phyloP scores from a whole-genome alignment of 345 rosid genomes.

The Physaria fendleri region DNA sequence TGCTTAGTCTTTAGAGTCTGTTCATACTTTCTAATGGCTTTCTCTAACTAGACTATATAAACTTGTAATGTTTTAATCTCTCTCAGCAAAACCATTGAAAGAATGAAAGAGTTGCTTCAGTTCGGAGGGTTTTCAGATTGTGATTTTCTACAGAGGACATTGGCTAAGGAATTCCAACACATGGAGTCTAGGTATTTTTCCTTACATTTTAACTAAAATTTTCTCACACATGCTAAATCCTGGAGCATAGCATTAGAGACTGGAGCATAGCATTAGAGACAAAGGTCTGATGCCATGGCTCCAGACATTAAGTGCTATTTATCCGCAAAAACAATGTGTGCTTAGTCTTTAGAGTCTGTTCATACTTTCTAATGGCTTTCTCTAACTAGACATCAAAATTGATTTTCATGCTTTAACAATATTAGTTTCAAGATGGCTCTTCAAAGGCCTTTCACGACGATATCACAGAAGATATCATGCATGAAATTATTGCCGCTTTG shows the following conservation, averaged over 20 bases:
- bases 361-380: conserved; percentile 2
- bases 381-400: background rate
- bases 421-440: conserved; percentile 80
- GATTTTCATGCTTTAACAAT: conserved; percentile 6
- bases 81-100: conserved; percentile 61
- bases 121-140: conserved; percentile 57
- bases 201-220: background rate
- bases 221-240: background rate
- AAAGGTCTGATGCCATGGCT: conserved; percentile 2
- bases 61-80: background rate
- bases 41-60: conserved; percentile 1
- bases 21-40: background rate
- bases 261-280: background rate
- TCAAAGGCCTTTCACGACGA: conserved; percentile 70
- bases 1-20: background rate
- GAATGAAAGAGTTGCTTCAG: conserved; percentile 48
- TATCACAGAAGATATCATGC: conserved; percentile 61
- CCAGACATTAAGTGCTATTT: background rate
- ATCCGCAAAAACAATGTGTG: background rate
- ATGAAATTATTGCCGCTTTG: conserved; percentile 54
- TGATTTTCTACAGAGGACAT: conserved; percentile 53
- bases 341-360: background rate
- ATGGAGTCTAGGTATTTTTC: conserved; percentile 61
- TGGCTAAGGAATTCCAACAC: conserved; percentile 69
- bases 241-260: background rate